phyloP scores from a whole-genome alignment of 2,329 filamentous ascomycete species.

The Fusarium sublunatum region DNA sequence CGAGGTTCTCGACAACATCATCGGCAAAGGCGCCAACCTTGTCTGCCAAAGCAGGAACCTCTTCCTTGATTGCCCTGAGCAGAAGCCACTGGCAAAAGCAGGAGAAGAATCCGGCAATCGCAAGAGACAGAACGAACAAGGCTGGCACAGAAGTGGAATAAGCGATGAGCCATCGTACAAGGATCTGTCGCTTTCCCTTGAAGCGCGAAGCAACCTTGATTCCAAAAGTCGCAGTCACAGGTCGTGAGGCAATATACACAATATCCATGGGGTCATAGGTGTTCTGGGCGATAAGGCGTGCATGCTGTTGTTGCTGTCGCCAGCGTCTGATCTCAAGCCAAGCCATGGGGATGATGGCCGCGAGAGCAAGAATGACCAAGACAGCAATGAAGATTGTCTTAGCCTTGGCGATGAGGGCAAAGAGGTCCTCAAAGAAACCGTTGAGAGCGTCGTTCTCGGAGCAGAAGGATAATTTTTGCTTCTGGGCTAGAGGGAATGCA shows the following conservation, averaged over 20 bases:
- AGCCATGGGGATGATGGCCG: conserved; percentile 82
- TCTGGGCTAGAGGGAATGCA: conserved; percentile 84
- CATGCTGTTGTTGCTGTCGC: conserved; percentile 76
- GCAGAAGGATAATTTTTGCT: conserved; percentile 87
- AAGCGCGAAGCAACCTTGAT: conserved; percentile 76
- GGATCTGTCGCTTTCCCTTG: conserved; percentile 72
- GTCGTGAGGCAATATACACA: conserved; percentile 86
- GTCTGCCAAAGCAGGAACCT: conserved; percentile 78
- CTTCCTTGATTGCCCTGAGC: conserved; percentile 76
- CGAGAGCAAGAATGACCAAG: conserved; percentile 75
- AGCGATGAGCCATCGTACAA: conserved; percentile 84
- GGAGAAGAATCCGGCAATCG: conserved; percentile 81
- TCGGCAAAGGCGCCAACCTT: conserved; percentile 84
- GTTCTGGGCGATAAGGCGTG: conserved; percentile 71
- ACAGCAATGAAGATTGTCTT: conserved; percentile 82
- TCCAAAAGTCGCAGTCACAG: conserved; percentile 77
- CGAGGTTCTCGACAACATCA: conserved; percentile 77
- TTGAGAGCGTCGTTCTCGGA: conserved; percentile 84
- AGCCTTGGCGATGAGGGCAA: conserved; percentile 72
- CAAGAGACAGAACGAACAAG: conserved; percentile 86
- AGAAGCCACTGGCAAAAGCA: conserved; percentile 86
- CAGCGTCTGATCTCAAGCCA: conserved; percentile 83
- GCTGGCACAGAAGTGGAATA: conserved; percentile 89
- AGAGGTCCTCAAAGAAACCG: conserved; percentile 82
- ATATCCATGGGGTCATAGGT: conserved; percentile 86